Conservation (phyloP, 805 yeast genomes). For the Starmerella etchellsii region DNA sequence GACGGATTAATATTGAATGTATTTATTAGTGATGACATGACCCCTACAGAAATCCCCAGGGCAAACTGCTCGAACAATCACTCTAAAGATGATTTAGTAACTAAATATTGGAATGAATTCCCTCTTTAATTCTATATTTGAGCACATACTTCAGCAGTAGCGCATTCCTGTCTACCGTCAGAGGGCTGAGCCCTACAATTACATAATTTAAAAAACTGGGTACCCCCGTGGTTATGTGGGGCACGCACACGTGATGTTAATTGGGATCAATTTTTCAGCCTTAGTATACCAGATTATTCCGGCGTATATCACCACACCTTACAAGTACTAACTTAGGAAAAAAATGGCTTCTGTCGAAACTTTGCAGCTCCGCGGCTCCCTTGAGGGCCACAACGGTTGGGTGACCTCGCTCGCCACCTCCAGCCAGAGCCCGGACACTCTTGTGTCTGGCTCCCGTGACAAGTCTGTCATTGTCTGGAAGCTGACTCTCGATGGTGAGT, state of each 20-base stretch:
- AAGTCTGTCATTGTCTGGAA: slow-evolving; percentile 98
- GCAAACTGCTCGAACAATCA: neutral
- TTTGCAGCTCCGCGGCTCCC: slow-evolving; percentile 98
- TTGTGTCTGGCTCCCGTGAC: slow-evolving; percentile 97
- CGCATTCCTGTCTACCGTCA: too few relatives aligned
- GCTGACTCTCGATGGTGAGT: slow-evolving; percentile 88
- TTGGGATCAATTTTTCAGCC: slow-evolving; percentile 3
- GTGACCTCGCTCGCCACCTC: slow-evolving; percentile 98
- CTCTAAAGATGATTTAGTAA: too few relatives aligned
- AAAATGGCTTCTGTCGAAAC: slow-evolving; percentile 44
- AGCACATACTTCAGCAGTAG: too few relatives aligned
- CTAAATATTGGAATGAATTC: too few relatives aligned
- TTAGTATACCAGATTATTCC: neutral
- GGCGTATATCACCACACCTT: neutral
- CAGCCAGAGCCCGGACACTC: slow-evolving; percentile 93
- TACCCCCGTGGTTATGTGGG: slow-evolving; percentile 19
- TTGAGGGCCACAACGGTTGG: slow-evolving; percentile 75
- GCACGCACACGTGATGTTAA: slow-evolving; percentile 6
- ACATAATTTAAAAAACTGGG: too few relatives aligned
- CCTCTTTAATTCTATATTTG: too few relatives aligned
- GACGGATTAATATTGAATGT: neutral
- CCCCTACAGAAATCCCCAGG: neutral
- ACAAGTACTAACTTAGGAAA: neutral
- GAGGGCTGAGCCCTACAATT: too few relatives aligned
- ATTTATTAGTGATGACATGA: neutral